phyloP scores from a whole-genome alignment of 495 filamentous ascomycete species.

The Thermothielavioides terrestris region DNA sequence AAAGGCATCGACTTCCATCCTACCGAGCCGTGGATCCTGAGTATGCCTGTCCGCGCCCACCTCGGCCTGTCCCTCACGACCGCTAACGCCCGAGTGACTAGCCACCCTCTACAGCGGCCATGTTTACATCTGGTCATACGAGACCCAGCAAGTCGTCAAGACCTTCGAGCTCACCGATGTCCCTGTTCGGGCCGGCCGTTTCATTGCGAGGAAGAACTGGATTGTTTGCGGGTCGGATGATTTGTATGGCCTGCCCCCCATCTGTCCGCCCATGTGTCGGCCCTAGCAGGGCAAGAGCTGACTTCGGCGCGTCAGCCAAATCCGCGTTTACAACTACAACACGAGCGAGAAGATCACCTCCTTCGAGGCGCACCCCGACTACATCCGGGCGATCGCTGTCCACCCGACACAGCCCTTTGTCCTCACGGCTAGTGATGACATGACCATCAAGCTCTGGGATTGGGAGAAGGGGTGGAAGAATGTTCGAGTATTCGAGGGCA shows the following conservation, averaged over 20 bases:
- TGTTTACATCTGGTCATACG: conserved; percentile 99
- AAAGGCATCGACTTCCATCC: conserved; percentile 98
- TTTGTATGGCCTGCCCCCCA: conserved; percentile 55
- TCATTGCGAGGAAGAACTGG: conserved; percentile 98
- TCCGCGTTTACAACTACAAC: conserved; percentile 81
- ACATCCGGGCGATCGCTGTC: conserved; percentile 95
- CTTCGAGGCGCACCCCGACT: conserved; percentile 97
- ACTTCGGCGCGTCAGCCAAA: conserved; percentile 20
- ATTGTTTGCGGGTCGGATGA: conserved; percentile 97
- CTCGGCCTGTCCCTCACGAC: background rate
- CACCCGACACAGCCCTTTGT: conserved; percentile 95
- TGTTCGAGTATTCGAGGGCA: conserved; percentile 96
- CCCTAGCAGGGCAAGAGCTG: too few species aligned
- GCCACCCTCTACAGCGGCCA: conserved; percentile 90
- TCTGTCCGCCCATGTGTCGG: background rate
- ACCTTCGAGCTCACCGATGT: conserved; percentile 99
- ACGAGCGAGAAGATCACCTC: conserved; percentile 98
- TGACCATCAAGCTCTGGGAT: conserved; percentile 99
- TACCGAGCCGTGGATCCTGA: conserved; percentile 94
- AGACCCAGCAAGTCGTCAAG: conserved; percentile 95
- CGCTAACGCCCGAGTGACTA: conserved; percentile 2
- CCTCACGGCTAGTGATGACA: conserved; percentile 95
- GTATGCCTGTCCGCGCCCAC: conserved; percentile 7
- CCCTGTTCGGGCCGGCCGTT: conserved; percentile 91
- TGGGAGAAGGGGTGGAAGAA: conserved; percentile 99